Evolutionary conservation across 176 grass and related monocot genomes (phyloP), one percentile per base, ranked within the genome.

Genomic region (Thalia dealbata): DNA sequence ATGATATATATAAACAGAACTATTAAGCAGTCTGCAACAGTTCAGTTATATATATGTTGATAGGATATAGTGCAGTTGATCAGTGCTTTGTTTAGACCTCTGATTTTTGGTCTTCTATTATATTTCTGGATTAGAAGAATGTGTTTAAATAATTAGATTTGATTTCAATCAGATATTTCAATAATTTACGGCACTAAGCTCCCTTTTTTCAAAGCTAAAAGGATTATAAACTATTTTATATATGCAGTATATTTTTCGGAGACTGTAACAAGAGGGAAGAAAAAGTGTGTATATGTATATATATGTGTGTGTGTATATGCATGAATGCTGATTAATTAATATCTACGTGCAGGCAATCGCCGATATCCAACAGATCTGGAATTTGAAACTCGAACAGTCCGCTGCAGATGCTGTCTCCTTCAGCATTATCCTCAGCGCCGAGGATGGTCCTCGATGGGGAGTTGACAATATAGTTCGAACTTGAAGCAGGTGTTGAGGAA

Each of bases 261-360:
- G n/a, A n/a, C n/a, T n/a, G n/a, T n/a, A n/a, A n/a, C 32, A 38
- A 38, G 32, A 38, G 4, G 32, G 32, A 38, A 38, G 32, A 38
- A 38, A 38, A 38, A 38, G 32, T 38, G n/a, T n/a, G n/a, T n/a
- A n/a, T n/a, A n/a, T n/a, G n/a, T n/a, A n/a, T n/a, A n/a, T n/a
- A n/a, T n/a, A n/a, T n/a, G n/a, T n/a, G n/a, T n/a, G n/a, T n/a
- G n/a, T n/a, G n/a, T n/a, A 38, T 38, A 38, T 38, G 32, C 32
- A 38, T 38, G 32, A n/a, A n/a, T 38, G 32, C 32, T 1, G 32
- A 4, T 38, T 38, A n/a, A n/a, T n/a, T n/a, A n/a, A n/a, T n/a
- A n/a, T 68, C 65, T 68, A 68, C 65, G 43, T 23, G 65, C 44
- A 68, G 35, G 43, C 32, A n/a, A 38, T 38, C 65, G n/a, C 35